Base-by-base conservation (phyloP, 345 rosid genomes). In the Mangifera indica region DNA sequence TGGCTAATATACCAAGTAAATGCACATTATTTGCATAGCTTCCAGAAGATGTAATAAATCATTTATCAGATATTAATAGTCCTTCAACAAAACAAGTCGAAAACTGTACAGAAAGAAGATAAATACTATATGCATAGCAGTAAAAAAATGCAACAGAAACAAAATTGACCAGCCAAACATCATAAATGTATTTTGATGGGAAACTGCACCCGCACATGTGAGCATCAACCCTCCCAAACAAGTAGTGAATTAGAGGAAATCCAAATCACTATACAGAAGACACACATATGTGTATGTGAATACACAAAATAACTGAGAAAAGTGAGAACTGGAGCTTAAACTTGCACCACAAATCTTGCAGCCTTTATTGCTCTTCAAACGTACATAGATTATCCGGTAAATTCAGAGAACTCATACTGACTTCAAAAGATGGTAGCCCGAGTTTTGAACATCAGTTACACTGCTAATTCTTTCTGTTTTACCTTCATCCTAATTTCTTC, bases 311-410 rank as follows among this genome's bases (percentile, higher is more conserved):
- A 64, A 22, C 48, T 45, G 54, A 64, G 37, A 64, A 25, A 64
- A 45, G 54, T 7, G 25, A 4, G 25, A 5, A 37, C 8, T 37
- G 8, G 42, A 5, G 54, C 70, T 49, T 26, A 51, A 11, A 26
- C 25, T 66, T 12, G 58, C 59, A 66, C 51, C 58, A 66, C 3
- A 25, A 24, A 65, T 45, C n/a, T 63, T 46, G 17, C n/a, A 26
- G 55, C 53, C 21, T 24, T 64, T 2, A 64, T 20, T 24, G 21
- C 13, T 26, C 22, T 49, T 25, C 9, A 21, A 66, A 17, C 26
- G 10, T 5, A 22, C 1, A 63, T 42, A 12, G 29, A 6, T 3
- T 21, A 45, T 64, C 21, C 20, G 46, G 22, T 65, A 4, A 49
- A 66, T 18, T 1, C 10, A 66, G 46, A 66, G 45, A 52, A 66